Evolutionary conservation across 2,329 filamentous ascomycete genomes (phyloP).

Genomic region (Cordyceps cicadae): DNA sequence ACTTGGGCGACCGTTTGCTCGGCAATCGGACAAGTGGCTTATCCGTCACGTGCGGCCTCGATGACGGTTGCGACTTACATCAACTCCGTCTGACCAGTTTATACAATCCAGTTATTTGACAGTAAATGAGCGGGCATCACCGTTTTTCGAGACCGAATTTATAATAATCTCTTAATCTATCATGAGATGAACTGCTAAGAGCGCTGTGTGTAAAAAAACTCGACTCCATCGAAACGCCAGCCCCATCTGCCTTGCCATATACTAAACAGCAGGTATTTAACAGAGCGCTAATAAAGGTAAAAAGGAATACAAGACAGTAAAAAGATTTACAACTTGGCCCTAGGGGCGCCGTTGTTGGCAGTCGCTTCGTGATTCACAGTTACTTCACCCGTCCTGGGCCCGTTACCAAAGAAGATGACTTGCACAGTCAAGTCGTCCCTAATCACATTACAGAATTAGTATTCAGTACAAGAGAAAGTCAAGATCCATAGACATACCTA

Average conservation of each 20-base stretch:
- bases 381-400: constrained; percentile 67
- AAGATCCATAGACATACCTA: constrained; percentile 43
- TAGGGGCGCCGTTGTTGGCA: constrained; percentile 36
- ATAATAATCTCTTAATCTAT: neutral
- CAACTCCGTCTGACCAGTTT: neutral
- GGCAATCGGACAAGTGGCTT: neutral
- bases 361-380: constrained; percentile 82
- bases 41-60: constrained; percentile 3
- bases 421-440: constrained; percentile 95
- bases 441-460: neutral
- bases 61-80: neutral
- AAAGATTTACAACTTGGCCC: constrained; percentile 30
- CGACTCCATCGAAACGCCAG: neutral
- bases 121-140: neutral
- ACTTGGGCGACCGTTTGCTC: neutral
- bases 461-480: no score
- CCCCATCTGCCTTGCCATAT: neutral
- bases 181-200: neutral
- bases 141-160: neutral
- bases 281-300: neutral
- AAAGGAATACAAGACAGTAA: constrained; percentile 19
- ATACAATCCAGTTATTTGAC: no score
- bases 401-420: constrained; percentile 95
- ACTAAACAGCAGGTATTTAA: neutral
- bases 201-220: neutral